A percentile compares a stretch with the other conserved stretches of the same genome.
Conservation (phyloP, 179 eudicot genomes). For the Camellia oleifera region DNA sequence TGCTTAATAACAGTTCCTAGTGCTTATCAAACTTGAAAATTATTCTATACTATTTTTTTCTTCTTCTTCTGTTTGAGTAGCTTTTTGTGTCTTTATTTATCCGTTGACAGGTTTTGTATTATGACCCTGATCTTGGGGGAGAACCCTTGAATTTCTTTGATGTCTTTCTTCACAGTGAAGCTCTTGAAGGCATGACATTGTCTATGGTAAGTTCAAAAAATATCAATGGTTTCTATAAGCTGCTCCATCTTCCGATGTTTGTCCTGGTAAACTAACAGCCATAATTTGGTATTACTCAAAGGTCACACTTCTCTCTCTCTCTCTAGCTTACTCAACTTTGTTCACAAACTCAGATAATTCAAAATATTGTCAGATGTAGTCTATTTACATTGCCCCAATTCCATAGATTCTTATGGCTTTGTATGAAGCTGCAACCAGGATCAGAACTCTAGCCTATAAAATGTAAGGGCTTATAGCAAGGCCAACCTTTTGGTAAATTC, state of each 20-base stretch:
- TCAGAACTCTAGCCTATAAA: not conserved
- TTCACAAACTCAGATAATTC: not conserved
- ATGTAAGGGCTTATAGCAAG: not conserved
- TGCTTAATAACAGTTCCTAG: not conserved
- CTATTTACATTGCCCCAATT: not conserved
- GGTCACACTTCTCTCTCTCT: not conserved
- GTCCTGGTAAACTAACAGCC: not conserved
- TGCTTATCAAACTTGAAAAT: constrained; percentile 6
- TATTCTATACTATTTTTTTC: not conserved
- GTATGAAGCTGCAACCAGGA: not conserved
- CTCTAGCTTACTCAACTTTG: not conserved
- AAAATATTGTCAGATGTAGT: not conserved
- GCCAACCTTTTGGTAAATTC: not conserved
- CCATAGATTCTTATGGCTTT: not conserved
- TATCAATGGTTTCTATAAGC: constrained; percentile 1
- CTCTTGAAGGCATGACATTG: constrained; percentile 92
- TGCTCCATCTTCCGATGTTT: not conserved
- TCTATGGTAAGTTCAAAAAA: constrained; percentile 70
- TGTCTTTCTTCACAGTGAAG: constrained; percentile 89
- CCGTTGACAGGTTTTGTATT: constrained; percentile 55
- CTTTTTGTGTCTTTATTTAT: not conserved
- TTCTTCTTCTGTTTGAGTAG: not conserved
- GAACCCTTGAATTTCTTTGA: constrained; percentile 83
- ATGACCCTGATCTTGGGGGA: constrained; percentile 77
- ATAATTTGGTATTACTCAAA: not conserved